Base-by-base conservation (phyloP, 768 basidiomycete species). In the Clathrus columnatus region DNA sequence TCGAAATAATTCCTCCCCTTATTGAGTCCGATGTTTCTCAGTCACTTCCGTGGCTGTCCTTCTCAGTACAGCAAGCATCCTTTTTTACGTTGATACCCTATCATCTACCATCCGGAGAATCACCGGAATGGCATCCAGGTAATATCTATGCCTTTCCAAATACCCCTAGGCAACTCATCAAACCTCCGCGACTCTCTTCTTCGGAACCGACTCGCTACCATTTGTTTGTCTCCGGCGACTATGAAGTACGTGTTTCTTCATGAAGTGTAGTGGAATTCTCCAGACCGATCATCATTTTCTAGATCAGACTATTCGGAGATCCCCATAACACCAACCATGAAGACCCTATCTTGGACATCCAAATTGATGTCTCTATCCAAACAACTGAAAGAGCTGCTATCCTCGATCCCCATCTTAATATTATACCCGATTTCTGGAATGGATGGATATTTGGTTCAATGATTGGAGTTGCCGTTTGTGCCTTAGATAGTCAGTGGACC, bases 261-360 rank as follows among this genome's bases (percentile, higher is more conserved):
- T 42, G 36, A 58, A 29, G 45, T n/a, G 28, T 17, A 5, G 27
- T 32, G 53, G 47, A 50, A 23, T 7, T 2, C 54, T 47, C 47
- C 48, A 48, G 59, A 23, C 27, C 26, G 20, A 28, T 57, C 21
- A n/a, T 36, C 36, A 11, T 29, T 28, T 21, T 50, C 7, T 61
- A 91, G 85, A 89, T 92, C 55, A 75, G 91, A 59, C 74, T 92
- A 47, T 94, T 91, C 65, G 90, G 90, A 6, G 87, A 88, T 66
- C 87, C 89, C 8, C 68, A 61, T 28, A 68, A 65, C 16, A 61
- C 68, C 8, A 68, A 68, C 7, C 70, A 65, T 21, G 68, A 73
- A 0, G 54, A 70, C 3, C 90, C 89, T 0, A 69, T 73, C 11
- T 78, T 88, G 56, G 76, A 69, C 20, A 68, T 92, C 58, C 72